Conservation (phyloP, 2,329 filamentous ascomycete genomes). For the Pezicula rhizophila region DNA sequence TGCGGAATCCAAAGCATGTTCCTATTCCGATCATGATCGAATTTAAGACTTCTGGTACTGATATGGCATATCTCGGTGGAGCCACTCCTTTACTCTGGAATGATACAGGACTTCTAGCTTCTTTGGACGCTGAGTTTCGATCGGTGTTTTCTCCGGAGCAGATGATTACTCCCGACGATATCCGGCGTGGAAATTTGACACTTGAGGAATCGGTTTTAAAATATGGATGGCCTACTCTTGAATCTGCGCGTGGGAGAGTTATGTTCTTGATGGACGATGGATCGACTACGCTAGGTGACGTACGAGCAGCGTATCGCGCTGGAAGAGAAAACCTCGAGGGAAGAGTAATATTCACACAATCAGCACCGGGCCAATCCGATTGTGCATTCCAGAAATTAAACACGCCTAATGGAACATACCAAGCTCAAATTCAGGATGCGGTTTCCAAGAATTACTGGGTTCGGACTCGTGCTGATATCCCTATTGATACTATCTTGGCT, state of each 20-base stretch:
- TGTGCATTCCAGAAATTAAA: constrained; percentile 42
- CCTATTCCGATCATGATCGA: constrained; percentile 45
- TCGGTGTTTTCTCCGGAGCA: constrained; percentile 33
- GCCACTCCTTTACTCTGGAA: constrained; percentile 38
- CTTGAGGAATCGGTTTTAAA: constrained; percentile 40
- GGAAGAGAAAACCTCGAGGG: background rate
- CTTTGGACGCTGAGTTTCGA: constrained; percentile 41
- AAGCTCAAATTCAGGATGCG: constrained; percentile 10
- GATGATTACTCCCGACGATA: constrained; percentile 41
- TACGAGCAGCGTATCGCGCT: constrained; percentile 37
- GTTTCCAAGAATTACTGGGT: constrained; percentile 26
- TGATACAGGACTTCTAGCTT: constrained; percentile 31
- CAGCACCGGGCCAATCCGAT: constrained; percentile 36
- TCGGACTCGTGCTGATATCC: constrained; percentile 41
- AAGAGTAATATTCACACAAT: constrained; percentile 39
- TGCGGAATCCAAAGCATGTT: constrained; percentile 35
- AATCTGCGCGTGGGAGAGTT: constrained; percentile 37
- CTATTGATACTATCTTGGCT: constrained; percentile 35
- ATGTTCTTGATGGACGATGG: constrained; percentile 47
- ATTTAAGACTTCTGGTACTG: constrained; percentile 32
- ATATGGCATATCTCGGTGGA: constrained; percentile 17
- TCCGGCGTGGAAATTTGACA: constrained; percentile 34
- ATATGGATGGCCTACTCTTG: constrained; percentile 42
- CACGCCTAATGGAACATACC: constrained; percentile 36
- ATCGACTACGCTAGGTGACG: constrained; percentile 26